Evolutionary conservation across 2,329 filamentous ascomycete genomes (phyloP), one percentile per base, ranked within the genome.

Genomic region (Epichloe coenophiala): DNA sequence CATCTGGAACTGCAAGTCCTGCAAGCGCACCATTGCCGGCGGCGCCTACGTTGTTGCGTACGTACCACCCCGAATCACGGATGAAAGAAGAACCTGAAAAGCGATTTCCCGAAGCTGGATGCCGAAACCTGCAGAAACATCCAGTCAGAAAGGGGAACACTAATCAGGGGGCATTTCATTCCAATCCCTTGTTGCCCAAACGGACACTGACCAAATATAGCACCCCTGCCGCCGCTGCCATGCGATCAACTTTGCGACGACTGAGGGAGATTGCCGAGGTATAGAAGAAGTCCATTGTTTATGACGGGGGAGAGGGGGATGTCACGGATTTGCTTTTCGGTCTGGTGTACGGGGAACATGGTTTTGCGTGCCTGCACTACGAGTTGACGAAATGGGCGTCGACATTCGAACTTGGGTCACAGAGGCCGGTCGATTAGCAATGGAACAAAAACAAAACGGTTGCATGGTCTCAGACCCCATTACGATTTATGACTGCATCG

Each of bases 31-130:
- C 67, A 62, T 69, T 50, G 67, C 67, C 50, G 70, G 70, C 62
- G 91, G 91, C 75, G 93, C 91, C 68, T 97, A 94, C 81, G 85
- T 83, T 65, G 86, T 97, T 71, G 86, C 93, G 91, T 96, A 88
- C 76, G 90, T 93, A 53, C 4, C 9, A 38, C 31, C 15, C 21
- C 38, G 37, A 23, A 15, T 42, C 7, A 8, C 15, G 11, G n/a
- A 37, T 6, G 17, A 7, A 17, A 17, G 12, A 17, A 31, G 8
- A 8, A 46, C 17, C 39, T 12, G 36, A 38, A 19, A 11, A 11
- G 7, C 37, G 37, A 17, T 37, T 13, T 21, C 7, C 8, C 4
- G 6, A 33, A 15, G 37, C 40, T 31, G 31, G 31, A 31, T 31
- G 31, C 31, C 3, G 31, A 31, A 31, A 4, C 31, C 31, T 31